Evolutionary conservation across 352 stramenopile species (phyloP), one percentile per base, ranked within the genome.

Genomic region (Phytophthora agathidicida): DNA sequence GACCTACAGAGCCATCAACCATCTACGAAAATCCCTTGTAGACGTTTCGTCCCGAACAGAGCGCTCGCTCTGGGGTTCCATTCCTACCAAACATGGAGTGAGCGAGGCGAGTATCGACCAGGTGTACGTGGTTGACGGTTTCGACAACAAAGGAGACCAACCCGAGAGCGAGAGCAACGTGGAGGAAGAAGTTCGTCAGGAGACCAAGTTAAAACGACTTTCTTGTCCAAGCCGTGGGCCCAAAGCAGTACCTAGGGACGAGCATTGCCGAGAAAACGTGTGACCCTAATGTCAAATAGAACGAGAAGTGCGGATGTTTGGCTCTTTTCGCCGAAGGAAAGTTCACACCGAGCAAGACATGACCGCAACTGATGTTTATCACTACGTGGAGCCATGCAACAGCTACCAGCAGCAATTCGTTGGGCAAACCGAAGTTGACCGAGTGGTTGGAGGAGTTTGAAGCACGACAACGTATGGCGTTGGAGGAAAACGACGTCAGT

Each of bases 11-110:
- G 52, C 46, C 16, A 36, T 73, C 5, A 44, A 32, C 23, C 58
- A 63, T 7, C 41, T 73, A 13, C 64, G 64, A 27, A 61, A 58
- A 23, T 60, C 64, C 11, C 44, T 69, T 5, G 33, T 51, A 10
- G 50, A 59, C 14, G 41, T 54, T 31, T 55, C 56, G 19, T 43
- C 51, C 11, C n/a, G 47, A 9, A 41, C 35, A 1, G 60, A 65
- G 14, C 14, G 19, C 9, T 62, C 50, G 10, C 22, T 51, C 8
- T 45, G 20, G 7, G 20, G 16, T 3, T 43, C 53, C 2, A 46
- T 39, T 8, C 33, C 55, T 5, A 10, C 33, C 14, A 47, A 56
- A 6, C 46, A 71, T 14, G 28, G 45, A 42, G 45, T 55, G 14
- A 70, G 46, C 32, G 48, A 66, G 30, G 24, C 58, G 7, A 57